A percentile compares a stretch with the other conserved stretches of the same genome.
Evolutionary conservation across 73 alveolate species (phyloP).

Genomic region (Halteria grandinella): DNA sequence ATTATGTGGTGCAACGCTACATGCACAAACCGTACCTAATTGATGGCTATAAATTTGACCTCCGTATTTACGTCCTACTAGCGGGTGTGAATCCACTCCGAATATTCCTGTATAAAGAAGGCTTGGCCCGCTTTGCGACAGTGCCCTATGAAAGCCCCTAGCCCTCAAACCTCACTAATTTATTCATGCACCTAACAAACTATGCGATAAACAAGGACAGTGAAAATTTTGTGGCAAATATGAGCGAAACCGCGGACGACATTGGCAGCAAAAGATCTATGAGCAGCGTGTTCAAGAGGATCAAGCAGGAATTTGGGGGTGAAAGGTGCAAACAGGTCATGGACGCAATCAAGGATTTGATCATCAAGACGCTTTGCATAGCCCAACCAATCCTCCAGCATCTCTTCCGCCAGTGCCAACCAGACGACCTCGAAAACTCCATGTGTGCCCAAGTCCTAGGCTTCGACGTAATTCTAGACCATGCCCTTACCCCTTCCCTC

Average conservation of each 20-base stretch:
- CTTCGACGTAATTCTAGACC: conserved; percentile 87
- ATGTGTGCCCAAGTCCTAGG: conserved; percentile 95
- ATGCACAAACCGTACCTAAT: conserved; percentile 89
- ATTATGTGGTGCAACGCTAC: conserved; percentile 90
- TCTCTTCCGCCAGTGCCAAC: conserved; percentile 74
- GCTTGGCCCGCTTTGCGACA: conserved; percentile 93
- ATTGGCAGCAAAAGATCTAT: conserved; percentile 74
- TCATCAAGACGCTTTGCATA: conserved; percentile 81
- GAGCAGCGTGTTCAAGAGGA: conserved; percentile 51
- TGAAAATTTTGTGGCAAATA: conserved; percentile 65
- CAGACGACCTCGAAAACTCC: conserved; percentile 69
- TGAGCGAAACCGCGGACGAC: conserved; percentile 64
- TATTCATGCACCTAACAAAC: conserved; percentile 91
- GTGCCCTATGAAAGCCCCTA: conserved; percentile 82
- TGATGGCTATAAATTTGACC: conserved; percentile 94
- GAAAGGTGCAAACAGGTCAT: conserved; percentile 61
- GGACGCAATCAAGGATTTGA: conserved; percentile 85
- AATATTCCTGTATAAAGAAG: conserved; percentile 89
- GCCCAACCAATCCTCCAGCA: conserved; percentile 78
- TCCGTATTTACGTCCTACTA: conserved; percentile 89
- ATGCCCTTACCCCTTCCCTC: conserved; percentile 82
- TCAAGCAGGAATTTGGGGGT: conserved; percentile 57
- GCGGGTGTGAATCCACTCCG: conserved; percentile 90
- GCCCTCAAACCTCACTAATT: conserved; percentile 63
- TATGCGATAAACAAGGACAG: conserved; percentile 86